Evolutionary conservation across 2,329 filamentous ascomycete genomes (phyloP).

Genomic region (Ceratocystis cacaofunesta): DNA sequence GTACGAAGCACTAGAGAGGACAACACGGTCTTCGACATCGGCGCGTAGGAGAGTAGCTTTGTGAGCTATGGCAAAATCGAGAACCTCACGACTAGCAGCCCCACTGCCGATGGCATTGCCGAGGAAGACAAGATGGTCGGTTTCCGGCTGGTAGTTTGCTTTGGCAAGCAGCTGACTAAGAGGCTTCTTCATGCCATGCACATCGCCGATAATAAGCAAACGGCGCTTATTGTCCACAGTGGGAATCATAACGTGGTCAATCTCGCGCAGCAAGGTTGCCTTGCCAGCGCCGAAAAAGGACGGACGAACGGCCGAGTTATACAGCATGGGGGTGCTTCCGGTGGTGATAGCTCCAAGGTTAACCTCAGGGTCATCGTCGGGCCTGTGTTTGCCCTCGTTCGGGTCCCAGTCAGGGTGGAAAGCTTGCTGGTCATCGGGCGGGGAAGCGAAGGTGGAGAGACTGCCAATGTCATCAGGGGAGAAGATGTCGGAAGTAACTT

Average conservation of each 20-base stretch:
- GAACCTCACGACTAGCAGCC: conserved; percentile 66
- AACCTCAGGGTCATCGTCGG: conserved; percentile 11
- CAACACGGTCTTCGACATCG: conserved; percentile 78
- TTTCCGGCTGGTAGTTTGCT: conserved; percentile 39
- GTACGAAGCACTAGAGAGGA: conserved; percentile 35
- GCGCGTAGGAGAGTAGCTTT: conserved; percentile 73
- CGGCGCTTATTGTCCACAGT: conserved; percentile 34
- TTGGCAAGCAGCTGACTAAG: conserved; percentile 52
- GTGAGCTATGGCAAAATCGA: conserved; percentile 58
- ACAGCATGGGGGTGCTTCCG: conserved; percentile 25
- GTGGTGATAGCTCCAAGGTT: conserved; percentile 5
- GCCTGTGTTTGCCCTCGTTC: conserved; percentile 3
- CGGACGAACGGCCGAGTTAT: conserved; percentile 29
- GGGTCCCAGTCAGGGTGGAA: background rate
- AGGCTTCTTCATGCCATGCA: conserved; percentile 70
- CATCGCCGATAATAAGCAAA: conserved; percentile 74
- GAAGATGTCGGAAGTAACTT: conserved; percentile 10
- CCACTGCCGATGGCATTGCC: conserved; percentile 62
- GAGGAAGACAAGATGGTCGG: conserved; percentile 60
- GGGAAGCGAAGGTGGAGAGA: background rate
- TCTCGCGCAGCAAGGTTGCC: conserved; percentile 22
- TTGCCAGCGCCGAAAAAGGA: conserved; percentile 22
- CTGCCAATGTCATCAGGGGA: background rate
- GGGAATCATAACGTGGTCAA: conserved; percentile 24
- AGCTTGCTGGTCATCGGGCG: background rate